Base-by-base conservation (phyloP, 352 stramenopile species). In the Pythium guiyangense region DNA sequence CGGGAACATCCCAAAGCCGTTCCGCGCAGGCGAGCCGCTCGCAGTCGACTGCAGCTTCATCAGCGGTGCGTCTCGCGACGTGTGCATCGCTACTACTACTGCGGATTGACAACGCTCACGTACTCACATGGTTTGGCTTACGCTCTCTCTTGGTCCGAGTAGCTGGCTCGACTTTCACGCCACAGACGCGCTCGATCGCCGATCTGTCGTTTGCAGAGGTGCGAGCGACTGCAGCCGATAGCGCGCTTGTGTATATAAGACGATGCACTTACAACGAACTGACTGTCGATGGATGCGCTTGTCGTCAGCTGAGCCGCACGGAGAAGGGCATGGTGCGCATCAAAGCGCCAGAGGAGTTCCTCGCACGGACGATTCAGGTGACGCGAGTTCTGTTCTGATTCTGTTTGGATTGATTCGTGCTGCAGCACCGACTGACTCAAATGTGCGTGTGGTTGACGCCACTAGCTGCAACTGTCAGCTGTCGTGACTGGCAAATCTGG, bases 1-100 rank as follows among this genome's bases (percentile, higher is more conserved):
- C 53, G 85, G 85, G 49, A 93, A 88, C 26, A 95, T 95, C 55
- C 83, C 85, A 3, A 93, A 93, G 64, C 85, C 85, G 4, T 95
- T 95, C 52, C 81, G 85, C 18, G 83, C 83, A 0, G 85, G 85
- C 17, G 85, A 95, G 57, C 81, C 83, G 6, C 67, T 95, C 9
- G 85, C 85, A 2, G 77, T 95, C 17, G 85, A 95, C 55, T 95
- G 85, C 67, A 93, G 85, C 66, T 95, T 87, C 52, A 67, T 72
- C 26, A 92, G 82, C 43, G 79, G 84, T 94, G 54, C 54, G 69
- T 68, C 57, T 53, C 18, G 11, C 17, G 20, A 14, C 50, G n/a
- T 9, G 17, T 22, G 49, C 14, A 29, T 42, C 9, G 37, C 4
- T 60, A 35, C 10, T 31, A 4, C 34, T 45, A 29, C n/a, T 49